A percentile compares a stretch with the other conserved stretches of the same genome.
Conservation (phyloP, 2,329 filamentous ascomycete genomes). For the Neofusicoccum kwambonambiense region DNA sequence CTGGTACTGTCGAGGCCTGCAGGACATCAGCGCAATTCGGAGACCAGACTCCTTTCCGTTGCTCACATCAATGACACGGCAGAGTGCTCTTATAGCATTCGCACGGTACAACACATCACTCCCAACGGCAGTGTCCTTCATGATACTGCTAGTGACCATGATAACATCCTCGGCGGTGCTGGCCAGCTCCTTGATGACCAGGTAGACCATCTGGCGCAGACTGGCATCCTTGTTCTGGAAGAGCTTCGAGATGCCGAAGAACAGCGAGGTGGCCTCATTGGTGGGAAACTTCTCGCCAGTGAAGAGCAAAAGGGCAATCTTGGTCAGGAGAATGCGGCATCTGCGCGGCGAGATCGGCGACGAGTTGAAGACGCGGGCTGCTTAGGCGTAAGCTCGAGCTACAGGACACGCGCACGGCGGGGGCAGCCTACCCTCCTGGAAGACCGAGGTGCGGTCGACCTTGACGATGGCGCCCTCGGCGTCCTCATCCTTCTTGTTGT, state of each 20-base stretch:
- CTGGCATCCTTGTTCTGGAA: conserved; percentile 99
- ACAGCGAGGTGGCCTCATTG: conserved; percentile 95
- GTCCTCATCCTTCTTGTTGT: conserved; percentile 99
- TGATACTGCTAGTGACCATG: conserved; percentile 99
- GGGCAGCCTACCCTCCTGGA: conserved; percentile 80
- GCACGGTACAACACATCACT: conserved; percentile 92
- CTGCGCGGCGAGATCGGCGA: conserved; percentile 94
- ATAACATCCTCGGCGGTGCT: conserved; percentile 97
- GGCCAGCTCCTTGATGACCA: conserved; percentile 96
- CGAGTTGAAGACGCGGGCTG: conserved; percentile 96
- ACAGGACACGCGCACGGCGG: conserved; percentile 34
- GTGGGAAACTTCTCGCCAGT: conserved; percentile 96
- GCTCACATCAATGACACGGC: conserved; percentile 91
- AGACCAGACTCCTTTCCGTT: background rate
- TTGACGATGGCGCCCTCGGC: conserved; percentile 90
- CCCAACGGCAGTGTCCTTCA: conserved; percentile 97
- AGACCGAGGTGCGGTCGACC: conserved; percentile 96
- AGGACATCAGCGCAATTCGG: conserved; percentile 20
- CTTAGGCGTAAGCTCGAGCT: conserved; percentile 27
- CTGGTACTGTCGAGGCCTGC: conserved; percentile 90
- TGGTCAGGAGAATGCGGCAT: conserved; percentile 96
- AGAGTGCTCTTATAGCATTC: conserved; percentile 92
- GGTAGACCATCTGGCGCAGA: conserved; percentile 96
- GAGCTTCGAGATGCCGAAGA: conserved; percentile 96
- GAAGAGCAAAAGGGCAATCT: conserved; percentile 93